Evolutionary conservation across 1,284 basidiomycete genomes (phyloP).

Genomic region (Mycocalia duriaeana): DNA sequence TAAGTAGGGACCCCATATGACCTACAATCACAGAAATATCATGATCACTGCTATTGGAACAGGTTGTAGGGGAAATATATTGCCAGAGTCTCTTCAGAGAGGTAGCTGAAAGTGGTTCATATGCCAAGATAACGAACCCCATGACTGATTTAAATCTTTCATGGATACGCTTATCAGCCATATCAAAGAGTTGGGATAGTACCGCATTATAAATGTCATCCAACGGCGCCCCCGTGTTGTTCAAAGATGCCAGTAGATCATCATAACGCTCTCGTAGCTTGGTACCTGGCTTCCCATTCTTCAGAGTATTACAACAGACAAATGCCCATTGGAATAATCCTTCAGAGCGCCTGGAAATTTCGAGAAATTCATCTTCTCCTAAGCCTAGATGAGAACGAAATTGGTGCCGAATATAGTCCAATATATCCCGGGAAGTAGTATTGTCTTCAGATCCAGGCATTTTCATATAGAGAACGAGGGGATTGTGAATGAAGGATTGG

Average conservation of each 20-base stretch:
- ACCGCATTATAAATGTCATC: constrained; percentile 3
- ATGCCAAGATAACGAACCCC: neutral
- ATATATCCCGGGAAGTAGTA: neutral
- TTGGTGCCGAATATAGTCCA: neutral
- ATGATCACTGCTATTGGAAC: neutral
- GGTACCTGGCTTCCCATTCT: neutral
- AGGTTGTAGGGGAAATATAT: neutral
- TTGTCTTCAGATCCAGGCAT: neutral
- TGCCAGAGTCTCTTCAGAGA: neutral
- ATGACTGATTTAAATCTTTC: neutral
- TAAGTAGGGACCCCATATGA: constrained; percentile 2
- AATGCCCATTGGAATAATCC: constrained; percentile 22
- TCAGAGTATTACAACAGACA: constrained; percentile 12
- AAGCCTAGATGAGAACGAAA: neutral
- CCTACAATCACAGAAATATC: neutral
- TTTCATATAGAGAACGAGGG: neutral
- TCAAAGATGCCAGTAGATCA: neutral
- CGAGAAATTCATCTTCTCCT: constrained; percentile 2
- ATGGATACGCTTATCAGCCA: neutral
- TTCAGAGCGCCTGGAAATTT: constrained; percentile 12
- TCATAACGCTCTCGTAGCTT: neutral
- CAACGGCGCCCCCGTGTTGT: neutral
- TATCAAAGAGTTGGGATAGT: neutral
- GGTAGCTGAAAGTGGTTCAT: constrained; percentile 4
- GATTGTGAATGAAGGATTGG: neutral